A percentile compares a stretch with the other conserved stretches of the same genome.
Evolutionary conservation across 352 stramenopile genomes (phyloP).

Genomic region (Phytopythium kandeliae): DNA sequence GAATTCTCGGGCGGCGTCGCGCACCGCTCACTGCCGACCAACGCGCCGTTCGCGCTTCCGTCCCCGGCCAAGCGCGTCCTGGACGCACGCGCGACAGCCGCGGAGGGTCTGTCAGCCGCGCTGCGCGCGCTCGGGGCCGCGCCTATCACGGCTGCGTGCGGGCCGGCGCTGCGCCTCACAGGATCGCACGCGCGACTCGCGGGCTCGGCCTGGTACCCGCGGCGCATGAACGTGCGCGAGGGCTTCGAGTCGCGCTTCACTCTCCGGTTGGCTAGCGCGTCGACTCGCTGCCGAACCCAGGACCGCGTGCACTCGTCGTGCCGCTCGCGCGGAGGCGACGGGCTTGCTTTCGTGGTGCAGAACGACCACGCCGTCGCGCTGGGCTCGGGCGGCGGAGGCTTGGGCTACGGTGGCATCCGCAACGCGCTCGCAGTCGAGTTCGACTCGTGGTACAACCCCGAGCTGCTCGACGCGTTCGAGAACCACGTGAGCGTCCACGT

Average conservation of each 20-base stretch:
- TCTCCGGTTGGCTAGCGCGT: conserved; percentile 84
- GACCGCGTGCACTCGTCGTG: conserved; percentile 86
- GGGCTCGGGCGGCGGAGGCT: conserved; percentile 54
- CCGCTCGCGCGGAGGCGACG: conserved; percentile 63
- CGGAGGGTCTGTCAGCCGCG: conserved; percentile 3
- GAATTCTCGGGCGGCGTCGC: conserved; percentile 32
- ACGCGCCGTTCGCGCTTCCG: conserved; percentile 27
- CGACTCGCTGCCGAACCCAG: conserved; percentile 79
- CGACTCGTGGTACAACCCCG: conserved; percentile 90
- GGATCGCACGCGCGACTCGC: conserved; percentile 59
- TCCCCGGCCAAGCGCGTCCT: conserved; percentile 42
- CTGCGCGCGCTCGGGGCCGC: conserved; percentile 9
- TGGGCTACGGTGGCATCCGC: conserved; percentile 86
- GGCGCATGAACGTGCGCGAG: conserved; percentile 84
- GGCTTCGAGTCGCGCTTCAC: conserved; percentile 88
- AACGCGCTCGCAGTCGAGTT: conserved; percentile 90
- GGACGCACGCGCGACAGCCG: conserved; percentile 10
- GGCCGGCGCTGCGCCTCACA: conserved; percentile 74
- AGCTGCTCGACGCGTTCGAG: conserved; percentile 85
- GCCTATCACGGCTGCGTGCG: conserved; percentile 46
- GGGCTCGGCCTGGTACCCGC: conserved; percentile 89
- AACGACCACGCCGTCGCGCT: conserved; percentile 61
- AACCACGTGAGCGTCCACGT: conserved; percentile 91
- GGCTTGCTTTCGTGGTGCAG: conserved; percentile 84
- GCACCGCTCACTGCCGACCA: conserved; percentile 31